Conservation (phyloP, 257 asterid genomes). For the Cruciata laevipes region DNA sequence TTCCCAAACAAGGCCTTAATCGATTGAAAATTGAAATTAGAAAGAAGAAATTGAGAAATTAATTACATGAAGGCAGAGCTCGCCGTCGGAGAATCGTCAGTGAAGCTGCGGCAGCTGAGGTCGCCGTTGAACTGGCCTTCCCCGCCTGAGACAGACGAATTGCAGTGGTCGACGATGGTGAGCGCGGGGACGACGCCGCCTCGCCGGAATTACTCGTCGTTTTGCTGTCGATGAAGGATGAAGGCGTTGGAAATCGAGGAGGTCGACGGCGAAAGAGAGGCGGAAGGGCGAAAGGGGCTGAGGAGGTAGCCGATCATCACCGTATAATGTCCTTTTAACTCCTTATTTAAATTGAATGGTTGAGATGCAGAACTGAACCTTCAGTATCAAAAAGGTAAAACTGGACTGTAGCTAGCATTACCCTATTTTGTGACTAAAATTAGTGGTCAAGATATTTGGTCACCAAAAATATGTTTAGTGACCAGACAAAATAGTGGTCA, state of each 20-base stretch:
- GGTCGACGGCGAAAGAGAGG: slow-evolving; percentile 66
- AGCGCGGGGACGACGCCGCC: slow-evolving; percentile 73
- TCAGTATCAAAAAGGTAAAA: no score
- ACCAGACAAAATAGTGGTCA: no score
- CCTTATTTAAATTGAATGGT: no score
- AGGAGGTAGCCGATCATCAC: no score
- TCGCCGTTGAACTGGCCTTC: slow-evolving; percentile 56
- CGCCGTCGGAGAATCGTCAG: slow-evolving; percentile 60
- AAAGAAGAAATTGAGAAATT: neutral
- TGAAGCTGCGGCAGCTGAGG: slow-evolving; percentile 76
- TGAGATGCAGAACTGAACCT: no score
- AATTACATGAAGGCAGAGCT: slow-evolving; percentile 84
- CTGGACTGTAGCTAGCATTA: no score
- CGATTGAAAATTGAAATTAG: neutral
- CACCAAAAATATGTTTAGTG: no score
- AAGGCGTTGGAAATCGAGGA: slow-evolving; percentile 79
- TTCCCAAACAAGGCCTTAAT: no score
- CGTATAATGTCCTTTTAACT: no score
- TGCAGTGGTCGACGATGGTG: slow-evolving; percentile 71
- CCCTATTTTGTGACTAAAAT: no score
- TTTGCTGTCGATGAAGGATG: slow-evolving; percentile 48
- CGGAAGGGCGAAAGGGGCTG: no score
- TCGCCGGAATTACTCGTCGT: slow-evolving; percentile 58
- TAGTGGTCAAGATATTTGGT: no score
- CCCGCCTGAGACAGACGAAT: slow-evolving; percentile 75